Evolutionary conservation across 495 filamentous ascomycete genomes (phyloP).

Genomic region (Neurospora sp.): DNA sequence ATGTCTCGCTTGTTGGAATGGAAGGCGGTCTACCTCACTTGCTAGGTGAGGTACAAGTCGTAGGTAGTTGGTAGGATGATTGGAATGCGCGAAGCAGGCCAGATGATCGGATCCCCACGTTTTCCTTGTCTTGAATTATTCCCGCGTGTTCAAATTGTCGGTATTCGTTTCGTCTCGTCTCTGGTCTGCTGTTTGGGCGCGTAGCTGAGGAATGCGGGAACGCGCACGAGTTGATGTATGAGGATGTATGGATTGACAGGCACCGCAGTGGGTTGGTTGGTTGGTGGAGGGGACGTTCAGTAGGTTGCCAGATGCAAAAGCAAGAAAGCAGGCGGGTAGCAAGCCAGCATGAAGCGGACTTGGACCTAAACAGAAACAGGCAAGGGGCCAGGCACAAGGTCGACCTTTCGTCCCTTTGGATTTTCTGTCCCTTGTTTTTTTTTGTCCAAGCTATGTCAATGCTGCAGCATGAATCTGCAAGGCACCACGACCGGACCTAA

Average conservation of each 20-base stretch:
- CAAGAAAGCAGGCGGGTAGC: background rate
- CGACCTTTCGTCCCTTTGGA: background rate
- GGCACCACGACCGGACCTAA: background rate
- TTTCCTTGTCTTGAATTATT: background rate
- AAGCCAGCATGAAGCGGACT: background rate
- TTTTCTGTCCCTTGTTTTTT: background rate
- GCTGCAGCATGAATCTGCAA: background rate
- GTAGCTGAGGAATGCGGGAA: background rate
- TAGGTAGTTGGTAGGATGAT: background rate
- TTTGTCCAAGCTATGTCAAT: background rate
- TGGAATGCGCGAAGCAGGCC: background rate
- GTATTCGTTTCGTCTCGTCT: background rate
- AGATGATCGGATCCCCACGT: background rate
- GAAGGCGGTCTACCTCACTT: background rate
- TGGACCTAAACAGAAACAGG: background rate
- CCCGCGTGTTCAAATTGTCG: background rate
- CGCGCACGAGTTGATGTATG: background rate
- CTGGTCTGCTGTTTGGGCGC: background rate
- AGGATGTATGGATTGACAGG: background rate
- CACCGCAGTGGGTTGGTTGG: background rate
- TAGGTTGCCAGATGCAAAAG: background rate
- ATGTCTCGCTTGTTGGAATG: background rate
- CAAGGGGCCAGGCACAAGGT: background rate
- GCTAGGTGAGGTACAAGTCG: background rate
- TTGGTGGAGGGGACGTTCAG: background rate